Evolutionary conservation across 2,329 filamentous ascomycete species (phyloP).

Genomic region (Lasiodiplodia theobromae): DNA sequence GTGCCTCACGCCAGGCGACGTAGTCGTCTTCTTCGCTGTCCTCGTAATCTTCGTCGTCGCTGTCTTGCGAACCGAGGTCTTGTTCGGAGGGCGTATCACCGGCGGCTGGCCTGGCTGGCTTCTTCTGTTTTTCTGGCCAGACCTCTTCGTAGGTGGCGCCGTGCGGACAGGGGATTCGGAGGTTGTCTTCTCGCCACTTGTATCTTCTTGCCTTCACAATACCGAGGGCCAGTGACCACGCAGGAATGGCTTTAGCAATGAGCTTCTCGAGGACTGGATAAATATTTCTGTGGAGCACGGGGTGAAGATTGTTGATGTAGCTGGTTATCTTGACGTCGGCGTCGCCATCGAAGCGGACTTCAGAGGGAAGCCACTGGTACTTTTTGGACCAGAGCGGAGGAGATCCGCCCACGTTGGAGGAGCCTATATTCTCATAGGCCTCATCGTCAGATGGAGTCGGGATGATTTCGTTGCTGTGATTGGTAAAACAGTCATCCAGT

Average conservation of each 20-base stretch:
- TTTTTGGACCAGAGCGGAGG: conserved; percentile 36
- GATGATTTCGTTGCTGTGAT: conserved; percentile 29
- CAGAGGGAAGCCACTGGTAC: conserved; percentile 59
- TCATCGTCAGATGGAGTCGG: conserved; percentile 21
- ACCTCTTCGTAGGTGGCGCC: neutral
- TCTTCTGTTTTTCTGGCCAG: too few relatives aligned
- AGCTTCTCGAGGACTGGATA: conserved; percentile 54
- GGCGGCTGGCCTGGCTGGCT: too few relatives aligned
- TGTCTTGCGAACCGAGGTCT: neutral
- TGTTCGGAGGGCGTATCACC: too few relatives aligned
- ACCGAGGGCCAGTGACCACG: neutral
- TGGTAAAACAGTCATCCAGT: conserved; percentile 31
- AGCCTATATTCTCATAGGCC: neutral
- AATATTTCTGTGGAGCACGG: conserved; percentile 46
- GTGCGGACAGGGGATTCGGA: neutral
- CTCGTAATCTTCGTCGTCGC: neutral
- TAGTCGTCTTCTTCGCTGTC: neutral
- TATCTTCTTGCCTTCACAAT: neutral
- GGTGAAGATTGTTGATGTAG: conserved; percentile 62
- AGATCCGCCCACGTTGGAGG: neutral
- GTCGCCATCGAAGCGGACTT: conserved; percentile 50
- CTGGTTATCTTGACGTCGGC: conserved; percentile 49
- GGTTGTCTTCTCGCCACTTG: neutral
- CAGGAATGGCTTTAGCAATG: conserved; percentile 51
- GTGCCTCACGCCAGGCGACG: neutral